phyloP scores from a whole-genome alignment of 805 yeast species.

The Suhomyces sp. region DNA sequence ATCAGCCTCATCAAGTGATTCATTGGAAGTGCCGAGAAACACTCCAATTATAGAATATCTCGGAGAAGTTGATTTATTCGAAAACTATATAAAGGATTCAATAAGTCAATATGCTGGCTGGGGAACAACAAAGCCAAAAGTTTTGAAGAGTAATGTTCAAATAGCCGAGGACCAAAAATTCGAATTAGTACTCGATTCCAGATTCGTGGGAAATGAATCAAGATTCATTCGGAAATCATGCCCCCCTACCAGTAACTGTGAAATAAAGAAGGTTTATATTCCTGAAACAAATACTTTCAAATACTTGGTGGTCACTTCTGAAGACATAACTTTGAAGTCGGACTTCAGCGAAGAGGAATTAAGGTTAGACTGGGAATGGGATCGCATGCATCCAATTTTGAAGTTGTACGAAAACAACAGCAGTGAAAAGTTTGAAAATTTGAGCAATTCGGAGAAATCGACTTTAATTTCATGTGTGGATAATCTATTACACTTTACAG shows the following conservation, averaged over 20 bases:
- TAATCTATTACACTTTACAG: constrained; percentile 57
- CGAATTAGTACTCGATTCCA: constrained; percentile 73
- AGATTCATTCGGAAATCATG: constrained; percentile 77
- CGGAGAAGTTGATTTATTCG: constrained; percentile 71
- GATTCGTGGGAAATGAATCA: constrained; percentile 72
- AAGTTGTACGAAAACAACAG: constrained; percentile 39
- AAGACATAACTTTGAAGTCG: constrained; percentile 42
- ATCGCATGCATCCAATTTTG: constrained; percentile 67
- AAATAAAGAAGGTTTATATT: constrained; percentile 47
- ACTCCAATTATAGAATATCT: constrained; percentile 57
- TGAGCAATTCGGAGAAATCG: constrained; percentile 52
- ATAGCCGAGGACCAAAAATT: constrained; percentile 32
- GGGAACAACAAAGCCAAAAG: constrained; percentile 60
- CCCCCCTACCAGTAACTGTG: constrained; percentile 61
- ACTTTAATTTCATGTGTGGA: constrained; percentile 60
- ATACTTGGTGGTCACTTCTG: constrained; percentile 56
- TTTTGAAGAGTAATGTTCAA: constrained; percentile 20
- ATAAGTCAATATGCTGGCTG: constrained; percentile 73
- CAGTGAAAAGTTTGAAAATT: constrained; percentile 46
- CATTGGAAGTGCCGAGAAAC: constrained; percentile 37
- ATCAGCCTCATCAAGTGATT: constrained; percentile 14
- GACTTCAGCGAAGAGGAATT: constrained; percentile 62
- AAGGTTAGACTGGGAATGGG: constrained; percentile 89
- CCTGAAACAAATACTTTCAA: constrained; percentile 41
- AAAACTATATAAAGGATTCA: constrained; percentile 59